Evolutionary conservation across 2,329 filamentous ascomycete genomes (phyloP).

Genomic region (Aaosphaeria arxii): DNA sequence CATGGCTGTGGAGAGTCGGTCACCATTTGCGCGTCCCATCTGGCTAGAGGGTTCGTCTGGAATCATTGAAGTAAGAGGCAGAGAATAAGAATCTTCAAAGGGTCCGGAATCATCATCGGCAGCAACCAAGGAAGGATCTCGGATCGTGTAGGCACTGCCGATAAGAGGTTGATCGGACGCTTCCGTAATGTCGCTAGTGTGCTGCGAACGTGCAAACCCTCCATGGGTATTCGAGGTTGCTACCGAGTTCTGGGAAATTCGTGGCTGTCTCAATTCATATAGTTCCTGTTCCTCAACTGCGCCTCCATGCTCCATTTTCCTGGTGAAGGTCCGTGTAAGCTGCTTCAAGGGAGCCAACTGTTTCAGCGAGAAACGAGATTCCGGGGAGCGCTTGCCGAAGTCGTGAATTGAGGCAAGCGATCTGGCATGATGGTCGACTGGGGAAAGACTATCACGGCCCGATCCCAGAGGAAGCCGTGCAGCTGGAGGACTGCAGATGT

Average conservation of each 20-base stretch:
- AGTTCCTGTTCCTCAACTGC: conserved; percentile 4
- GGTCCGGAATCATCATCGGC: background rate
- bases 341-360: conserved; percentile 28
- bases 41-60: conserved; percentile 24
- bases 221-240: conserved; percentile 12
- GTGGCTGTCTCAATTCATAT: background rate
- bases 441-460: conserved; percentile 1
- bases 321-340: conserved; percentile 21
- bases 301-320: conserved; percentile 15
- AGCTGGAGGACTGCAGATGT: conserved; percentile 21
- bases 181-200: conserved; percentile 11
- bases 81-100: conserved; percentile 5
- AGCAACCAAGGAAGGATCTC: background rate
- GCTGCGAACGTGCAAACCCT: conserved; percentile 16
- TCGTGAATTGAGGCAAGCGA: conserved; percentile 16
- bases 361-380: conserved; percentile 30
- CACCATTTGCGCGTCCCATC: conserved; percentile 10
- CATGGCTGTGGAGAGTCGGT: conserved; percentile 8
- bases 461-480: conserved; percentile 22
- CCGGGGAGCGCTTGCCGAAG: conserved; percentile 11
- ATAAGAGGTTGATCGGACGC: background rate
- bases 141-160: background rate
- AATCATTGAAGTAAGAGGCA: conserved; percentile 25
- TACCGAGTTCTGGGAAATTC: background rate
- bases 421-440: background rate